Conservation (phyloP, 2,329 filamentous ascomycete genomes). For the Aspergillus vadensis region DNA sequence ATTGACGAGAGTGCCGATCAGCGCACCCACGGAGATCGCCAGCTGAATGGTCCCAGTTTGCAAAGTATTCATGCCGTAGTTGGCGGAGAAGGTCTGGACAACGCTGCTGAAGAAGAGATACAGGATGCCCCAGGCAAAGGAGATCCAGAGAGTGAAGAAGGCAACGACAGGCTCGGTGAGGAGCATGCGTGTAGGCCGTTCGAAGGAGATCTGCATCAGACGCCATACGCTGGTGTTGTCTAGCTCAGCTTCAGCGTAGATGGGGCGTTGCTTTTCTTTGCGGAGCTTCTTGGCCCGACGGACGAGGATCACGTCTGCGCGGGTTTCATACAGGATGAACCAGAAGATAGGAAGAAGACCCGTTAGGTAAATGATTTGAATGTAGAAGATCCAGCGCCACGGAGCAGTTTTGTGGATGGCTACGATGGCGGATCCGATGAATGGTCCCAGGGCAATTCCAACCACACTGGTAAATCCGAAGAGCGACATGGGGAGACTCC, state of each 20-base stretch:
- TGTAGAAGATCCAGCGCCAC: conserved; percentile 51
- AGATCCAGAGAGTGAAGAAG: conserved; percentile 49
- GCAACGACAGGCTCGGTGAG: conserved; percentile 47
- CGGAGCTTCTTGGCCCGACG: conserved; percentile 44
- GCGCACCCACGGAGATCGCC: conserved; percentile 45
- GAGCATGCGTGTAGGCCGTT: conserved; percentile 43
- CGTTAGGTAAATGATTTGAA: conserved; percentile 49
- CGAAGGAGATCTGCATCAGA: conserved; percentile 43
- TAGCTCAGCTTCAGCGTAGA: conserved; percentile 32
- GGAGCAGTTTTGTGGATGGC: conserved; percentile 35
- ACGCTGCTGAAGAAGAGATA: conserved; percentile 48
- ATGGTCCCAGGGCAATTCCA: conserved; percentile 49
- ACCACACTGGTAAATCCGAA: conserved; percentile 49
- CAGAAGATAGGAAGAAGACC: conserved; percentile 45
- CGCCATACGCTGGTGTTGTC: conserved; percentile 25
- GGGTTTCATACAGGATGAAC: conserved; percentile 45
- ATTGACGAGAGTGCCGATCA: conserved; percentile 46
- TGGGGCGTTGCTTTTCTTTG: conserved; percentile 34
- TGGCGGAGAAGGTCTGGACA: conserved; percentile 42
- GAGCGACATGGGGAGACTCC: conserved; percentile 47
- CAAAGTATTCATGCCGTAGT: conserved; percentile 39
- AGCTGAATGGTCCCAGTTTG: conserved; percentile 45
- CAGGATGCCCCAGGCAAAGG: conserved; percentile 48
- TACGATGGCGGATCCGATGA: conserved; percentile 45
- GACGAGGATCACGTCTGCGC: conserved; percentile 45